Conservation (phyloP, 2,329 filamentous ascomycete species). For the Ascochyta clinopodiicola region DNA sequence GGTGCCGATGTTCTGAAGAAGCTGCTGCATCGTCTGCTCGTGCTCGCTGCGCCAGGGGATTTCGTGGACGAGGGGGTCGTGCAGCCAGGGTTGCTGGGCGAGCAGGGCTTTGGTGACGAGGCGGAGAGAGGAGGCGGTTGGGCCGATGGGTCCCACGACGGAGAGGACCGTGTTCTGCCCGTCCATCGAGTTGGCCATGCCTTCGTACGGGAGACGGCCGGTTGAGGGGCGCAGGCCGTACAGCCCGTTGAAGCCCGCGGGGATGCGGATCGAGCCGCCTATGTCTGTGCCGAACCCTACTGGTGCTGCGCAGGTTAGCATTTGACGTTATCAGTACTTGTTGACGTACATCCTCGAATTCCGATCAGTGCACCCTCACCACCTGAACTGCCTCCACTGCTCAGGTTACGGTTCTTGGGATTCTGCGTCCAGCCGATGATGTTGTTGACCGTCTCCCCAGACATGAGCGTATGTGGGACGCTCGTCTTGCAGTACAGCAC, state of each 20-base stretch:
- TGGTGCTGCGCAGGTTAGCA: constrained; percentile 40
- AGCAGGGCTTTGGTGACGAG: constrained; percentile 65
- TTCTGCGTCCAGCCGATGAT: constrained; percentile 66
- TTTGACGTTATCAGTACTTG: neutral
- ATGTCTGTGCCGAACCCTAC: constrained; percentile 65
- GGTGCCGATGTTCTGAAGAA: constrained; percentile 30
- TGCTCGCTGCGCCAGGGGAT: constrained; percentile 67
- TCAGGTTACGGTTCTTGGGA: constrained; percentile 62
- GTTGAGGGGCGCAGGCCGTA: constrained; percentile 61
- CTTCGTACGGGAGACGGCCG: constrained; percentile 56
- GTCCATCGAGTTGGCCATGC: constrained; percentile 65
- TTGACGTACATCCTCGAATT: constrained; percentile 55
- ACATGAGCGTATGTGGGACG: constrained; percentile 65
- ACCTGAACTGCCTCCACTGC: constrained; percentile 63
- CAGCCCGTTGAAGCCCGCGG: constrained; percentile 64
- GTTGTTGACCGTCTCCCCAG: constrained; percentile 66
- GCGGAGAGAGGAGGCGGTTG: constrained; percentile 61
- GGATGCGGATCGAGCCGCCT: constrained; percentile 64
- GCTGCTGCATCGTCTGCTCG: constrained; percentile 42
- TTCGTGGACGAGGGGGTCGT: constrained; percentile 69
- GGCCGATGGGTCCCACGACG: constrained; percentile 68
- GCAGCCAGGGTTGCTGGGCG: constrained; percentile 66
- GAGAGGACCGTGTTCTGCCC: constrained; percentile 69
- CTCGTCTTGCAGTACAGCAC: constrained; percentile 65
- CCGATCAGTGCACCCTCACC: constrained; percentile 67